Conservation (phyloP, 306 rosid species). For the Pachyrhizus erosus region DNA sequence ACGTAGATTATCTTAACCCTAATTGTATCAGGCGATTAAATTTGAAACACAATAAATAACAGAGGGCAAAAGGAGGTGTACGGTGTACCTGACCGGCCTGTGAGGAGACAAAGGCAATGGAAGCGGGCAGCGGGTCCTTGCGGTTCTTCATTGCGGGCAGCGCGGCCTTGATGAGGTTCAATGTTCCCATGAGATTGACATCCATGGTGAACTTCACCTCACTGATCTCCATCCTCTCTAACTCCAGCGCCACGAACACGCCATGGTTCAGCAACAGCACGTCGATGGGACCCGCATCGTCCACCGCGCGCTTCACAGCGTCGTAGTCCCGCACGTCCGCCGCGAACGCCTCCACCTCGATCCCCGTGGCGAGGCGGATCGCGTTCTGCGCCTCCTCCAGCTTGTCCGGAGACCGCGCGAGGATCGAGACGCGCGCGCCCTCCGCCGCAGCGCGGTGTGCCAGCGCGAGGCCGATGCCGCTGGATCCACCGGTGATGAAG, state of each 20-base stretch:
- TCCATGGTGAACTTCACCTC: conserved; percentile 82
- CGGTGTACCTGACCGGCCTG: conserved; percentile 88
- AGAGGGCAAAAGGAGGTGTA: background rate
- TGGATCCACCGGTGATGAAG: conserved; percentile 95
- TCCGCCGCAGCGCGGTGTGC: conserved; percentile 82
- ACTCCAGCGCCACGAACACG: conserved; percentile 70
- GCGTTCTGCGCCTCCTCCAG: conserved; percentile 72
- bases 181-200: conserved; percentile 77
- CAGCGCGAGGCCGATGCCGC: conserved; percentile 94
- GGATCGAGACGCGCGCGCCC: conserved; percentile 89
- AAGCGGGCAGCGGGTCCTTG: conserved; percentile 63
- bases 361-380: conserved; percentile 72
- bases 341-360: conserved; percentile 64
- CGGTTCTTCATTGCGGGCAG: conserved; percentile 72
- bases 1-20: too few relatives aligned
- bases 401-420: conserved; percentile 69
- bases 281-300: conserved; percentile 80
- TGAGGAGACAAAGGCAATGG: conserved; percentile 84
- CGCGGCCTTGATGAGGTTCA: conserved; percentile 86
- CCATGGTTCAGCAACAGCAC: conserved; percentile 85
- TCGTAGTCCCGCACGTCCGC: conserved; percentile 84
- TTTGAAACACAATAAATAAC: background rate
- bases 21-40: too few relatives aligned
- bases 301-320: conserved; percentile 60
- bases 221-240: conserved; percentile 76